These are phyloP conservation scores for Coemansia sp. DNA, from an alignment of 192 early-diverging fungal genomes.

Conservation along the genomic window DNA sequence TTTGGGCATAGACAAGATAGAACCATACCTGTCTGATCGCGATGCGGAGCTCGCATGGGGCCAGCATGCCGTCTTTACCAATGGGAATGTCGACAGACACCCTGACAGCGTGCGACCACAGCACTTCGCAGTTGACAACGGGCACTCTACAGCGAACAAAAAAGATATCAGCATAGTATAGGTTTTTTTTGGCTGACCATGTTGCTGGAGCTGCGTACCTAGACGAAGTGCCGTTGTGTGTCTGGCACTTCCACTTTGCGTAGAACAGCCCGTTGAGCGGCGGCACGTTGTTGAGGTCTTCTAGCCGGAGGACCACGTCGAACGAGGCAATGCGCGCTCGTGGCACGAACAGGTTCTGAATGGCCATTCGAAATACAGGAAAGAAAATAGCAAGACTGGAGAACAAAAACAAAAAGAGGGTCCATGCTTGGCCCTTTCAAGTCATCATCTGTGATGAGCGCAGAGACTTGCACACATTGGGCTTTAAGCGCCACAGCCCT, in stretches of 20 bases:
- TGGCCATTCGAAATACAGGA: constrained; percentile 21
- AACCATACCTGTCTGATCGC: constrained; percentile 63
- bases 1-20: too few relatives aligned
- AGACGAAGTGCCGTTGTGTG: constrained; percentile 37
- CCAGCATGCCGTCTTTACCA: constrained; percentile 69
- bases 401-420: neutral
- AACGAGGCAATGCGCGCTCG: constrained; percentile 69
- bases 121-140: constrained; percentile 55
- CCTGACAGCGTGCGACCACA: constrained; percentile 60
- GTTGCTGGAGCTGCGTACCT: constrained; percentile 39
- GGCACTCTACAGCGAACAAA: constrained; percentile 28
- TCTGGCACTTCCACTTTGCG: constrained; percentile 69
- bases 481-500: neutral
- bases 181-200: constrained; percentile 18
- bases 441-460: too few relatives aligned
- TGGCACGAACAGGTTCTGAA: constrained; percentile 67
- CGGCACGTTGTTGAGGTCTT: constrained; percentile 80
- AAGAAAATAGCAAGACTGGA: neutral
- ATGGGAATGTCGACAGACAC: constrained; percentile 63
- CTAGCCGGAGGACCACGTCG: constrained; percentile 58
- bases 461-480: neutral
- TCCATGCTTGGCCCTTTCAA: neutral
- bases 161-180: neutral
- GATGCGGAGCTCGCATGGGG: constrained; percentile 71
- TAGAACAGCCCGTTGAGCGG: constrained; percentile 76